Evolutionary conservation across 371 early-diverging fungal genomes (phyloP), one percentile per base, ranked within the genome.

Genomic region (Capillidium rhysosporum): DNA sequence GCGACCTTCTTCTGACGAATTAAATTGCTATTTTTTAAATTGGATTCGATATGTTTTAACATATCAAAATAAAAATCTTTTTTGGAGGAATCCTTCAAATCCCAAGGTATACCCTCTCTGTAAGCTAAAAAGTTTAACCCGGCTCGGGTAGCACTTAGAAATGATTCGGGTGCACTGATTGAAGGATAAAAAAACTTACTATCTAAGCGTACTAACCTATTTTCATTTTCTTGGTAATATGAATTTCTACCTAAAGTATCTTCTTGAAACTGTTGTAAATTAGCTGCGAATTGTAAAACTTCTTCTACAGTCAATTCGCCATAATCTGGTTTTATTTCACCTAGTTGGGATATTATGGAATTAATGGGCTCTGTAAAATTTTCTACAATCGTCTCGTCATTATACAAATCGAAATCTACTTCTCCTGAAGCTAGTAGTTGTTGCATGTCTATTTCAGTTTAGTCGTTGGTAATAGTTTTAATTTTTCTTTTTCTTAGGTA

Each of bases 191-290:
- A 77, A 4, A 77, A 57, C 52, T 74, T 76, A 16, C 72, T 64
- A 8, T 81, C 80, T 38, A 83, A 72, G 23, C 77, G 70, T 5
- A 71, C 52, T 1, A 71, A 61, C 54, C 25, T 23, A n/a, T n/a
- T n/a, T n/a, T n/a, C n/a, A 7, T 55, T 51, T 1, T 40, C 44
- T 9, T 45, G 49, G 4, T 52, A 48, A 1, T 56, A 62, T 12
- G 62, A 58, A 30, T 53, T 41, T 58, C 61, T 44, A 59, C 77
- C 80, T 7, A 82, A 63, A 55, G 59, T 62, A 39, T 75, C 75
- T 49, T 76, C 69, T 59, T 82, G 83, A 54, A 79, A 79, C 49
- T 75, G 75, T 47, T 77, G 77, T 40, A 82, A 57, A 23, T 67
- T 65, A 18, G 71, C 70, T 14, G 66, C 64, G 25, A 79, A 65